Conservation (phyloP, 495 filamentous ascomycete species). For the Tuber melanosporum region DNA sequence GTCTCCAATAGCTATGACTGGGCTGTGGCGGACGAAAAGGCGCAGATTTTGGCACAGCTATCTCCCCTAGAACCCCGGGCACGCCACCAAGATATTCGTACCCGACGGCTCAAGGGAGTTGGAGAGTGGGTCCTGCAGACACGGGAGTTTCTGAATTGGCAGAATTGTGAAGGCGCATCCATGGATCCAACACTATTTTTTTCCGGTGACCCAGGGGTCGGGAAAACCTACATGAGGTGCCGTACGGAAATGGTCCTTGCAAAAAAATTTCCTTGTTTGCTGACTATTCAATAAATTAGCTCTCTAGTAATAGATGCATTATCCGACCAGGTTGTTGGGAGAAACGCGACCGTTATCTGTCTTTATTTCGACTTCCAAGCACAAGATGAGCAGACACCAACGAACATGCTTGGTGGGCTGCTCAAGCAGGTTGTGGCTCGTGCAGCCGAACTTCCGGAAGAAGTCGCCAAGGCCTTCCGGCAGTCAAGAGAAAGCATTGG, state of each 20-base stretch:
- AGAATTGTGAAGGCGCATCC: slow-evolving; percentile 2
- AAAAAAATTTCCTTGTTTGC: neutral
- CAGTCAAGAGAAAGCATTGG: neutral
- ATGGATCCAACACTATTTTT: neutral
- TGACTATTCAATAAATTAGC: neutral
- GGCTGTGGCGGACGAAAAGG: neutral
- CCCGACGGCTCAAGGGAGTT: neutral
- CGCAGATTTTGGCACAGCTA: neutral
- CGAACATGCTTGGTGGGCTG: neutral
- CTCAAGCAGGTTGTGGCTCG: neutral
- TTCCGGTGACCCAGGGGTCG: neutral
- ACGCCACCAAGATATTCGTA: neutral
- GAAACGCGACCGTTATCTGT: neutral
- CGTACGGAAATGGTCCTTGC: neutral
- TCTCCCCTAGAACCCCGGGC: neutral
- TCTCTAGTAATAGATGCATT: neutral
- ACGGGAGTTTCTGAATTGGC: neutral
- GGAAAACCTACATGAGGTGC: neutral
- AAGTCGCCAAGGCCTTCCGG: neutral
- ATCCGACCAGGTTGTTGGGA: neutral
- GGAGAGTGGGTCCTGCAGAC: neutral
- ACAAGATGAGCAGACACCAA: neutral
- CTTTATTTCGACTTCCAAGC: neutral
- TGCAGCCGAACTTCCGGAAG: neutral
- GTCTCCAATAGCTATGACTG: neutral